phyloP scores from a whole-genome alignment of 805 yeast species.

The Brettanomyces naardenensis region DNA sequence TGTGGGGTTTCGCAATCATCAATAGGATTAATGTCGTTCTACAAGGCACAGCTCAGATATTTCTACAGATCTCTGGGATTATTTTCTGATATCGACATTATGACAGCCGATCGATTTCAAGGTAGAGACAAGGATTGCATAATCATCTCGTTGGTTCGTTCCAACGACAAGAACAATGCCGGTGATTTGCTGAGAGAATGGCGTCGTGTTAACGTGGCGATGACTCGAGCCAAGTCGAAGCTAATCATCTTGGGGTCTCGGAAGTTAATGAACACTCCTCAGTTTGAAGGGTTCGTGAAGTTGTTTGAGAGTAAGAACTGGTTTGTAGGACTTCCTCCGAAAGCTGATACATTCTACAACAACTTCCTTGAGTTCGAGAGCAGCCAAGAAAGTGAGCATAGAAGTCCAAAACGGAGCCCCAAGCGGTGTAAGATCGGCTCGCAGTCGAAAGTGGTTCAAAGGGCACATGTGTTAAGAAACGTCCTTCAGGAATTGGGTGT shows the following conservation, averaged over 20 bases:
- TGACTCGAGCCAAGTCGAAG: slow-evolving; percentile 83
- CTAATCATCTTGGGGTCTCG: slow-evolving; percentile 77
- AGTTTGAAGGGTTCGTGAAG: slow-evolving; percentile 52
- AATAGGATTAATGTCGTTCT: slow-evolving; percentile 86
- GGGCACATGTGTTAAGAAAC: slow-evolving; percentile 13
- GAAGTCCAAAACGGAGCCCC: slow-evolving; percentile 1
- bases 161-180: slow-evolving; percentile 54
- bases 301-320: slow-evolving; percentile 51
- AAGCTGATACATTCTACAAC: slow-evolving; percentile 32
- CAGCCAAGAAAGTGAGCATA: slow-evolving; percentile 5
- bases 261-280: slow-evolving; percentile 44
- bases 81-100: slow-evolving; percentile 49
- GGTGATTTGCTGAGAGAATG: slow-evolving; percentile 83
- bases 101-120: slow-evolving; percentile 94
- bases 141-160: slow-evolving; percentile 81
- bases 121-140: slow-evolving; percentile 94
- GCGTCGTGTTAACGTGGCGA: slow-evolving; percentile 90
- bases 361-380: slow-evolving; percentile 9
- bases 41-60: slow-evolving; percentile 68
- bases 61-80: slow-evolving; percentile 26
- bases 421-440: neutral
- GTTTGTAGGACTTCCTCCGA: slow-evolving; percentile 49
- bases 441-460: slow-evolving; percentile 11
- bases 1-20: slow-evolving; percentile 53
- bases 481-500: slow-evolving; percentile 11